Base-by-base conservation (phyloP, 2,329 filamentous ascomycete genomes). In the Ophiobolus disseminans region DNA sequence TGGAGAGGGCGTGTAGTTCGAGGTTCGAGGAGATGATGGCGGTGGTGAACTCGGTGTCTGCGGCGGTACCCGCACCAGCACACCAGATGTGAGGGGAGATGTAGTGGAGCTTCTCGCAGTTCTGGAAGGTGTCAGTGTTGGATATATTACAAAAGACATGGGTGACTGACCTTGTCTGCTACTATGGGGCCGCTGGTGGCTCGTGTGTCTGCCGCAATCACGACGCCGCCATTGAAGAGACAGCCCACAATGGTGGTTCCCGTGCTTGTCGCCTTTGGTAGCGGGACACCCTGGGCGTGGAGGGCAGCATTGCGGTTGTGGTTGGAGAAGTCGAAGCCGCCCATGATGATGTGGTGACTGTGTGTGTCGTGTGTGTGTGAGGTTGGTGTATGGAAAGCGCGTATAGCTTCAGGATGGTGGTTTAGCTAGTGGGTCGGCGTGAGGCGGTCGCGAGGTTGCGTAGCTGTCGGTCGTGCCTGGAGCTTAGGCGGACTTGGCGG, bases 71-170 rank as follows among this genome's bases (percentile, higher is more conserved):
- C 63, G 94, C 95, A 65, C 94, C 94, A 8, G 94, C 94, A 78
- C 94, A 99, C 94, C 94, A 99, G 78, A 99, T 99, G 77, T 97
- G 91, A 51, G 94, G 93, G 34, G 94, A 84, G 75, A 99, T 99
- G 82, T 95, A 99, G 81, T 99, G 94, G 59, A 99, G 87, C 82
- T 99, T 99, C 80, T 99, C 93, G 82, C 94, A 97, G 84, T 99
- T 99, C 90, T 86, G 16, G 5, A 19, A 9, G 5, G 9, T 40
- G 48, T 66, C 50, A 65, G 57, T 3, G 5, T 22, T 45, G 14
- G 17, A 30, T 26, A 14, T 23, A n/a, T 21, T 14, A 36, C n/a
- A 17, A 21, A 10, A 34, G 16, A 31, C 34, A 17, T 14, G 40
- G 14, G 31, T 5, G 21, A 25, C 51, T 47, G 75, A 86, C 86